Conservation (phyloP, 2,329 filamentous ascomycete species). For the Nemania serpens region DNA sequence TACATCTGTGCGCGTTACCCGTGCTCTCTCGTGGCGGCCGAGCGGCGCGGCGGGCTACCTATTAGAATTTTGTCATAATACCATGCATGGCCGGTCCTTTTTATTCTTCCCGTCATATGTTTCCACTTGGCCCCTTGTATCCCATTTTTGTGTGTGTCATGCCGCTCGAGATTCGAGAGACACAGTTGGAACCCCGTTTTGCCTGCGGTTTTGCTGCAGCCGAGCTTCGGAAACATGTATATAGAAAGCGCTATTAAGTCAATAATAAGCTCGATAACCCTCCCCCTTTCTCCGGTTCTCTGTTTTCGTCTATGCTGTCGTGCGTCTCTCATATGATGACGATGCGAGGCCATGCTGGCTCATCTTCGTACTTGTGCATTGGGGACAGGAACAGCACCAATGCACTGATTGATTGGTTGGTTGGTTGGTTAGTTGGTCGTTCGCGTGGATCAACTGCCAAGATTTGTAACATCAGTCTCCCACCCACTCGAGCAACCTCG, state of each 20-base stretch:
- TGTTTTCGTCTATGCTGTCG: neutral
- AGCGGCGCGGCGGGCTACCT: conserved; percentile 25
- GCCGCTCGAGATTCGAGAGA: neutral
- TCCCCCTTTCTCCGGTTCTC: neutral
- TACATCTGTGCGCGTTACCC: conserved; percentile 27
- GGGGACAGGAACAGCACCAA: no score
- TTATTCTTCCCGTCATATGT: conserved; percentile 4
- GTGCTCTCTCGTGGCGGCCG: conserved; percentile 17
- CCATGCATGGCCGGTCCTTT: conserved; percentile 24
- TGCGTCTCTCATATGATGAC: no score
- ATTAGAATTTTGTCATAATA: conserved; percentile 29
- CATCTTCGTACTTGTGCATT: no score
- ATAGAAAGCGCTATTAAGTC: neutral
- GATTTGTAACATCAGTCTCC: no score
- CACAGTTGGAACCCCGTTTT: neutral
- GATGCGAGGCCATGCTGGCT: no score
- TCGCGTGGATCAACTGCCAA: conserved; percentile 11
- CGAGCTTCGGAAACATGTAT: neutral
- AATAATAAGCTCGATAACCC: neutral
- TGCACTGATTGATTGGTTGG: no score
- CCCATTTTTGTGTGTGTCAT: neutral
- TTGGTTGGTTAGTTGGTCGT: neutral
- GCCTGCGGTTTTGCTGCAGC: neutral
- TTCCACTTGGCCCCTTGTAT: neutral
- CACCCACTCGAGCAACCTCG: conserved; percentile 7